phyloP scores from a whole-genome alignment of 2,329 filamentous ascomycete species.

The Neophaeococcomyces aloes region DNA sequence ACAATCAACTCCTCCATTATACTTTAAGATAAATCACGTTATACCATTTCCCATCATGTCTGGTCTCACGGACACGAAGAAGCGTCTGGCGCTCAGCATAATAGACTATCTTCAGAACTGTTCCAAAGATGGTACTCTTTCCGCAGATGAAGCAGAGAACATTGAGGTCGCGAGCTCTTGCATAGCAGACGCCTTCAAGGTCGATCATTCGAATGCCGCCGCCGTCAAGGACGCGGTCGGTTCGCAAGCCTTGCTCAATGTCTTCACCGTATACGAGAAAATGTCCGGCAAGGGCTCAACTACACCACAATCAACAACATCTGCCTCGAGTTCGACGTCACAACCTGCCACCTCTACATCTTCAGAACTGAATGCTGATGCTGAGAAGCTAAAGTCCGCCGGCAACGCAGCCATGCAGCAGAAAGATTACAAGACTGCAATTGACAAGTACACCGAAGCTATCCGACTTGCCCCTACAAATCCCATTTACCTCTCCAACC shows the following conservation, averaged over 20 bases:
- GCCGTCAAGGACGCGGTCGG: conserved; percentile 69
- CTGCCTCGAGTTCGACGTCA: conserved; percentile 19
- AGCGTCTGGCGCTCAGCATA: conserved; percentile 93
- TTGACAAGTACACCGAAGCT: conserved; percentile 80
- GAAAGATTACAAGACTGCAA: conserved; percentile 76
- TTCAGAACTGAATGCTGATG: conserved; percentile 44
- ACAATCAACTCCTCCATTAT: not conserved
- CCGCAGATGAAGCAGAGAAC: conserved; percentile 78
- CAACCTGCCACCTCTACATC: conserved; percentile 31
- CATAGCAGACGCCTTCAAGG: conserved; percentile 90
- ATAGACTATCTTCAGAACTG: conserved; percentile 87
- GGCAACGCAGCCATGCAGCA: conserved; percentile 92
- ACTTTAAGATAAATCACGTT: not conserved
- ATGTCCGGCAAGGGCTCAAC: conserved; percentile 57
- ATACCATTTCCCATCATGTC: not conserved
- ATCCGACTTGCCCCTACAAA: conserved; percentile 72
- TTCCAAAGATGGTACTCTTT: conserved; percentile 75
- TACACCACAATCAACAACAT: conserved; percentile 26
- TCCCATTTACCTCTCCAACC: conserved; percentile 95
- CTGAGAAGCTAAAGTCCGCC: conserved; percentile 76
- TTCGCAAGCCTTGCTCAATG: conserved; percentile 74
- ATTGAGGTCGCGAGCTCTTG: conserved; percentile 91
- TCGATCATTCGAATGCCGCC: conserved; percentile 67
- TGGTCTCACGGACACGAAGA: conserved; percentile 43
- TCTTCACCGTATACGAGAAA: conserved; percentile 95